These are phyloP conservation scores for Rhodofomes roseus DNA, from an alignment of 1,284 basidiomycete species.

Conservation along the genomic window DNA sequence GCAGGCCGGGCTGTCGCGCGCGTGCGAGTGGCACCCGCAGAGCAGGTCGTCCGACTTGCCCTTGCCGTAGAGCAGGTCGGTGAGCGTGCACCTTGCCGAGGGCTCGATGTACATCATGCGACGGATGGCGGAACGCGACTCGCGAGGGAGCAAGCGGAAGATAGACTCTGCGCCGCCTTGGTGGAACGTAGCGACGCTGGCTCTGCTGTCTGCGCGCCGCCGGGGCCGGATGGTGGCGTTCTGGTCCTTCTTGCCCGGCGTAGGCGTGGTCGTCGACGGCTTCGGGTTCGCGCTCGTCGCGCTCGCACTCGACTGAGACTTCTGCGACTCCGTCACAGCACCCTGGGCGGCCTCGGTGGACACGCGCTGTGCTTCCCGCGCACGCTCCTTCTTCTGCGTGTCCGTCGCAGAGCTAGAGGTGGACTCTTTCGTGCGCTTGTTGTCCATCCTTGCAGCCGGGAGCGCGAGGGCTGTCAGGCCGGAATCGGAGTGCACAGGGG, in stretches of 20 bases:
- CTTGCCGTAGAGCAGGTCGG: constrained; percentile 85
- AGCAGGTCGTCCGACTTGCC: constrained; percentile 74
- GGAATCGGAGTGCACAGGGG: background rate
- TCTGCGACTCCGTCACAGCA: constrained; percentile 9
- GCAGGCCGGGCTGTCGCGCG: constrained; percentile 41
- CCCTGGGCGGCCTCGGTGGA: constrained; percentile 13
- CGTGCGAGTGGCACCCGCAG: constrained; percentile 64
- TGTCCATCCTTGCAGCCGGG: background rate
- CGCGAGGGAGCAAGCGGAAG: constrained; percentile 94
- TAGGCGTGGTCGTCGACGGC: constrained; percentile 8
- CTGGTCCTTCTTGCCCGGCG: constrained; percentile 14
- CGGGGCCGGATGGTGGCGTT: constrained; percentile 28
- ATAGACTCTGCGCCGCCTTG: constrained; percentile 90
- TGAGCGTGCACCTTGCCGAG: constrained; percentile 84
- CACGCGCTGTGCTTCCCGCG: constrained; percentile 9
- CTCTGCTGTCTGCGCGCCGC: constrained; percentile 54
- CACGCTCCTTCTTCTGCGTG: constrained; percentile 6
- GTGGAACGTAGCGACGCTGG: constrained; percentile 77
- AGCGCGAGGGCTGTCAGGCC: background rate
- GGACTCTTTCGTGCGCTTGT: background rate
- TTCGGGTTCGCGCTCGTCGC: constrained; percentile 5
- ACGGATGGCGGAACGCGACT: constrained; percentile 84
- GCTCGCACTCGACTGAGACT: constrained; percentile 2
- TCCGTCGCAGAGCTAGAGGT: background rate
- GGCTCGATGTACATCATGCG: constrained; percentile 96